phyloP scores from a whole-genome alignment of 441 rosid genomes.

The Viola pubescens region DNA sequence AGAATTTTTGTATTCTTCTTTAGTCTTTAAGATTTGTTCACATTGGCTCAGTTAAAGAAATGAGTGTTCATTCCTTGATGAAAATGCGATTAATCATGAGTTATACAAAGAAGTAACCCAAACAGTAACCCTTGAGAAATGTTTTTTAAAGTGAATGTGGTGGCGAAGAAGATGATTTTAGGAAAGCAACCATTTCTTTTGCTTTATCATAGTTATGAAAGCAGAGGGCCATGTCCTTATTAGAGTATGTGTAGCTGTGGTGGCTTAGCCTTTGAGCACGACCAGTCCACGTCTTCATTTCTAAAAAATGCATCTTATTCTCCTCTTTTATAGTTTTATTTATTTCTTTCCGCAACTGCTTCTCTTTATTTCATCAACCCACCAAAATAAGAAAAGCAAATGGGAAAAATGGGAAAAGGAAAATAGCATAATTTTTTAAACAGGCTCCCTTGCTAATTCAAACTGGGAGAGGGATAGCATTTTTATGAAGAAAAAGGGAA shows the following conservation, averaged over 20 bases:
- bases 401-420: too few relatives aligned
- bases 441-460: slow-evolving; percentile 11
- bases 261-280: too few relatives aligned
- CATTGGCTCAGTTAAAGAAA: too few relatives aligned
- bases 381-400: too few relatives aligned
- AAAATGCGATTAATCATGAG: background rate
- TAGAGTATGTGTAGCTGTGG: slow-evolving; percentile 1
- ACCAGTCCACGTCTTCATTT: too few relatives aligned
- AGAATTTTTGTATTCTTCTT: too few relatives aligned
- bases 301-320: too few relatives aligned
- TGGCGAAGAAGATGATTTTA: slow-evolving; percentile 14
- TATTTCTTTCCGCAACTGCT: too few relatives aligned
- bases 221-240: slow-evolving; percentile 3
- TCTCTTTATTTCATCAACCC: too few relatives aligned
- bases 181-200: slow-evolving; percentile 28
- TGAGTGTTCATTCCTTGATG: too few relatives aligned
- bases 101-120: background rate
- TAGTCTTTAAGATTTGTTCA: background rate
- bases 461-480: slow-evolving; percentile 5
- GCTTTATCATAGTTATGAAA: slow-evolving; percentile 19
- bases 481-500: slow-evolving; percentile 13
- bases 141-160: slow-evolving; percentile 7
- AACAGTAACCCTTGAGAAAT: background rate
- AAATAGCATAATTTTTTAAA: too few relatives aligned
- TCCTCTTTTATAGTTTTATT: too few relatives aligned